These are phyloP conservation scores for Cercospora zeina DNA, from an alignment of 2,329 filamentous ascomycete genomes.

Conservation along the genomic window DNA sequence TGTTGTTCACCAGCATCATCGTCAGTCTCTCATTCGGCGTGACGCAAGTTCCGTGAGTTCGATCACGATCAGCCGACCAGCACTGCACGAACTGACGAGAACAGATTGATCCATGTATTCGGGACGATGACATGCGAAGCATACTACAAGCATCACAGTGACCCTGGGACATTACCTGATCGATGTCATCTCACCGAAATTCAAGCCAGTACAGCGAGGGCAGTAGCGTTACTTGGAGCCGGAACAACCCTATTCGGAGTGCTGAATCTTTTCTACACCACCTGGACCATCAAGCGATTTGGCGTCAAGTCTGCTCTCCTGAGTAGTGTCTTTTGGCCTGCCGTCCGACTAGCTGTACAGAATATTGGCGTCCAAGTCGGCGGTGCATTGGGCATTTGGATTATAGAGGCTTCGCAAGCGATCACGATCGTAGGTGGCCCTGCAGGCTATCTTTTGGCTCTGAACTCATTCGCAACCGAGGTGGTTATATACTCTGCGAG, in stretches of 20 bases:
- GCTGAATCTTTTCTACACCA: slow-evolving; percentile 66
- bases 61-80: slow-evolving; percentile 1
- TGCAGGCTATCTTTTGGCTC: slow-evolving; percentile 65
- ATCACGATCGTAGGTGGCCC: slow-evolving; percentile 70
- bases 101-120: slow-evolving; percentile 61
- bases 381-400: slow-evolving; percentile 62
- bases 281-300: slow-evolving; percentile 65
- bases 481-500: slow-evolving; percentile 60
- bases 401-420: slow-evolving; percentile 66
- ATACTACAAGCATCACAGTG: slow-evolving; percentile 62
- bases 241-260: slow-evolving; percentile 68
- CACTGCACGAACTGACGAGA: background rate
- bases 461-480: slow-evolving; percentile 69
- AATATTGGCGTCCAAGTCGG: slow-evolving; percentile 65
- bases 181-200: slow-evolving; percentile 63
- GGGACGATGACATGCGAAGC: slow-evolving; percentile 70
- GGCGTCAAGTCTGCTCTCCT: slow-evolving; percentile 64
- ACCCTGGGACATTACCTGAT: slow-evolving; percentile 48
- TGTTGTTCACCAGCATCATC: slow-evolving; percentile 61
- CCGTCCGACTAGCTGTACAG: slow-evolving; percentile 63
- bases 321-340: slow-evolving; percentile 64
- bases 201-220: slow-evolving; percentile 62
- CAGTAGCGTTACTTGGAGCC: slow-evolving; percentile 66
- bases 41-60: slow-evolving; percentile 50
- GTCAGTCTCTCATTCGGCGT: slow-evolving; percentile 56